These are phyloP conservation scores for Melocanna baccifera DNA, from an alignment of 176 grass and related monocot species.

Conservation along the genomic window DNA sequence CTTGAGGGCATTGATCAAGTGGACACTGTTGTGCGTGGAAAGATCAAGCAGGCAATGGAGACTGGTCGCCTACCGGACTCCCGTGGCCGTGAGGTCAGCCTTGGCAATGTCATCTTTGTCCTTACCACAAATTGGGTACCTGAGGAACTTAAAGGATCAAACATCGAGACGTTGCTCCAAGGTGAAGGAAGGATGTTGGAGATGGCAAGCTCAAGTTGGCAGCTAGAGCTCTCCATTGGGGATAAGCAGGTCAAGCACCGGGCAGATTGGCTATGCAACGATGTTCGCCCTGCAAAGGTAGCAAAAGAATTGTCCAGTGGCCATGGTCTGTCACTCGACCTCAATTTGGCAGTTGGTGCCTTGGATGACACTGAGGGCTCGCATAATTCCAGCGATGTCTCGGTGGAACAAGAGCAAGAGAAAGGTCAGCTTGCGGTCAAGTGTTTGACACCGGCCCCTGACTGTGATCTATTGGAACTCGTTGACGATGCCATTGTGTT, in stretches of 20 bases:
- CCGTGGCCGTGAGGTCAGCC: conserved; percentile 73
- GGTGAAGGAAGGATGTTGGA: conserved; percentile 70
- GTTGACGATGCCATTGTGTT: conserved; percentile 77
- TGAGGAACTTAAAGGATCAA: conserved; percentile 49
- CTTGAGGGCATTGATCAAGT: conserved; percentile 79
- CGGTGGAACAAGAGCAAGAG: conserved; percentile 81
- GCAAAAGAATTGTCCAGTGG: conserved; percentile 56
- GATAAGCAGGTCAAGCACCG: conserved; percentile 63
- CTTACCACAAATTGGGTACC: conserved; percentile 79
- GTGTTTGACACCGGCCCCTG: conserved; percentile 46
- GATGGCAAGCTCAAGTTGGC: conserved; percentile 52
- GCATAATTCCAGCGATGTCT: conserved; percentile 80
- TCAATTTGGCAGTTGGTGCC: conserved; percentile 69
- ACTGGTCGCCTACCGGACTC: conserved; percentile 83
- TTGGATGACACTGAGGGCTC: conserved; percentile 76
- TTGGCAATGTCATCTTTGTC: conserved; percentile 82
- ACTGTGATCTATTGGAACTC: conserved; percentile 49
- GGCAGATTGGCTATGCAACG: conserved; percentile 65
- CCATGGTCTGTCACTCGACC: conserved; percentile 62
- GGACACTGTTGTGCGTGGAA: conserved; percentile 57
- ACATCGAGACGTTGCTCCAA: conserved; percentile 44
- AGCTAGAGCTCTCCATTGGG: conserved; percentile 65
- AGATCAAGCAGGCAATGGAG: conserved; percentile 82
- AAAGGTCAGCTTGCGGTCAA: conserved; percentile 53
- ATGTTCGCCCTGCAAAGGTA: conserved; percentile 51